Base-by-base conservation (phyloP, 257 asterid species). In the Solanum sitiens region DNA sequence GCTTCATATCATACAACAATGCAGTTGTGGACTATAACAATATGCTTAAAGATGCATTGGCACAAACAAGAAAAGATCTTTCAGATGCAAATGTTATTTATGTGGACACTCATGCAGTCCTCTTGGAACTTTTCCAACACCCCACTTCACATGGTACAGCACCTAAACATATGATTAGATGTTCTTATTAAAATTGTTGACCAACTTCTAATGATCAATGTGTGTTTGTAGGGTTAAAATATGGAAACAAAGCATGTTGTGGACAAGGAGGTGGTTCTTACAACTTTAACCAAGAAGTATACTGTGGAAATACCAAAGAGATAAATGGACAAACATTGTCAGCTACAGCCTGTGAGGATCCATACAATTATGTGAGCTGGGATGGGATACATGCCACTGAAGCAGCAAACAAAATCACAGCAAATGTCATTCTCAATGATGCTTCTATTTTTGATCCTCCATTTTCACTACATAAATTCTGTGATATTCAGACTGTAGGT, bases 311-410 rank as follows among this genome's bases (percentile, higher is more conserved):
- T 30, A 80, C 70, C 30, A 80, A 80, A 50, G 44, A 50, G 70
- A 33, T 80, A 75, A 85, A 94, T 12, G 94, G 97, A 21, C 83
- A 83, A 8, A 91, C 44, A n/a, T 63, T 88, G 74, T 91, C 89
- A 0, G 98, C 98, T 37, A 82, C 27, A 32, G 95, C 96, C 1
- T 95, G 98, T 47, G 11, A 61, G 32, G 98, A 94, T 84, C 98
- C 98, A 37, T 73, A 94, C 88, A 92, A 88, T 33, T 94, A 94
- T 63, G 97, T 94, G 0, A 94, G 96, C 83, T 95, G 96, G 95
- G 96, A 95, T 87, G 98, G 98, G 56, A 88, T 92, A 84, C 98
- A 94, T 90, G 95, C 97, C 65, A 93, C 98, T 11, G 98, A 95
- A 89, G 95, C 97, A 83, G 98, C 98, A 72, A 96, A 96, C 92